phyloP scores from a whole-genome alignment of 306 rosid species.

The Morella rubra region DNA sequence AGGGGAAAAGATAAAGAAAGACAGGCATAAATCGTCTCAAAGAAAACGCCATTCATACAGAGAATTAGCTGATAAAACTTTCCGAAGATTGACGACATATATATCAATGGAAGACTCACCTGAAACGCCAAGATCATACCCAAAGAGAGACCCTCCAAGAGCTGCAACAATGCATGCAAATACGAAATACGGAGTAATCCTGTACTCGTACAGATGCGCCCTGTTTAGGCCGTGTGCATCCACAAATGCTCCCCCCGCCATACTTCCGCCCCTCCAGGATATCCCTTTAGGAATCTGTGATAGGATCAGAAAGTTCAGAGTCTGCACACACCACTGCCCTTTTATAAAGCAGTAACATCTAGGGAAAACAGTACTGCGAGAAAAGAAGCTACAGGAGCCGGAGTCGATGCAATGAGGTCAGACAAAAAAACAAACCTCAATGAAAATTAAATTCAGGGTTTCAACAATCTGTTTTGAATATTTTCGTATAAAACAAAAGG shows the following conservation, averaged over 20 bases:
- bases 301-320: background rate
- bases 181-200: constrained; percentile 59
- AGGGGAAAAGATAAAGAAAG: too few relatives aligned
- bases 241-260: constrained; percentile 71
- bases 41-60: too few relatives aligned
- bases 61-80: too few relatives aligned
- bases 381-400: background rate
- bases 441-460: background rate
- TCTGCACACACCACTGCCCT: background rate
- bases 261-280: constrained; percentile 1
- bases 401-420: constrained; percentile 9
- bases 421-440: background rate
- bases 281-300: background rate
- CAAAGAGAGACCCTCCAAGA: constrained; percentile 86
- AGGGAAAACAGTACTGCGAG: background rate
- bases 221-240: constrained; percentile 41
- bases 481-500: constrained; percentile 5
- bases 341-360: too few relatives aligned
- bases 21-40: too few relatives aligned
- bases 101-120: constrained; percentile 32
- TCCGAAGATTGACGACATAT: too few relatives aligned
- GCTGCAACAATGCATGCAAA: constrained; percentile 75
- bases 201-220: constrained; percentile 72
- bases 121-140: constrained; percentile 94
- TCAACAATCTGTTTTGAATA: background rate